phyloP scores from a whole-genome alignment of 371 early-diverging fungal species.

The Saksenaea vasiformis region DNA sequence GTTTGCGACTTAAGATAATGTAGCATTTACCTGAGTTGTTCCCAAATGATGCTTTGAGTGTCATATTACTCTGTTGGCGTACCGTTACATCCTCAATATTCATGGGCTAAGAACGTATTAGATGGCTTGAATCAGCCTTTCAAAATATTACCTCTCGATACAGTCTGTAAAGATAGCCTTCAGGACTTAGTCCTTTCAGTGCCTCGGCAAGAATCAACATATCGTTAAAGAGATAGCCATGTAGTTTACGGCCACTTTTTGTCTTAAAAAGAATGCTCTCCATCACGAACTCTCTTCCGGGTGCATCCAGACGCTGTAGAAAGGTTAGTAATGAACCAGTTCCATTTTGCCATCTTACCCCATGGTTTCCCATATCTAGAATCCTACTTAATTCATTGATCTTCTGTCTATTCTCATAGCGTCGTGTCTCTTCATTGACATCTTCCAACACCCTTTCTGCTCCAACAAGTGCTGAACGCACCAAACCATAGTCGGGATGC shows the following conservation, averaged over 20 bases:
- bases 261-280: constrained; percentile 84
- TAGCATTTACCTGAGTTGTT: constrained; percentile 13
- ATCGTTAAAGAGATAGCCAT: constrained; percentile 89
- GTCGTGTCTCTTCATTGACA: constrained; percentile 80
- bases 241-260: constrained; percentile 82
- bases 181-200: constrained; percentile 35
- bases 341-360: constrained; percentile 38
- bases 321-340: neutral
- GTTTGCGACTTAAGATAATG: neutral
- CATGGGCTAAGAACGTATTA: constrained; percentile 27
- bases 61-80: constrained; percentile 31
- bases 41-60: constrained; percentile 34
- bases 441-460: constrained; percentile 71
- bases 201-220: constrained; percentile 71
- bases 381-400: constrained; percentile 69
- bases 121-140: neutral
- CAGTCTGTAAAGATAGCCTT: constrained; percentile 51
- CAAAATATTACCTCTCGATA: constrained; percentile 57
- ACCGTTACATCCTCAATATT: constrained; percentile 27
- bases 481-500: constrained; percentile 77
- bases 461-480: constrained; percentile 69
- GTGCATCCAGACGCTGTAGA: constrained; percentile 54
- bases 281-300: constrained; percentile 73
- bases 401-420: constrained; percentile 72
- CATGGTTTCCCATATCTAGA: constrained; percentile 68